Evolutionary conservation across 345 rosid genomes (phyloP).

Genomic region (Mangifera indica): DNA sequence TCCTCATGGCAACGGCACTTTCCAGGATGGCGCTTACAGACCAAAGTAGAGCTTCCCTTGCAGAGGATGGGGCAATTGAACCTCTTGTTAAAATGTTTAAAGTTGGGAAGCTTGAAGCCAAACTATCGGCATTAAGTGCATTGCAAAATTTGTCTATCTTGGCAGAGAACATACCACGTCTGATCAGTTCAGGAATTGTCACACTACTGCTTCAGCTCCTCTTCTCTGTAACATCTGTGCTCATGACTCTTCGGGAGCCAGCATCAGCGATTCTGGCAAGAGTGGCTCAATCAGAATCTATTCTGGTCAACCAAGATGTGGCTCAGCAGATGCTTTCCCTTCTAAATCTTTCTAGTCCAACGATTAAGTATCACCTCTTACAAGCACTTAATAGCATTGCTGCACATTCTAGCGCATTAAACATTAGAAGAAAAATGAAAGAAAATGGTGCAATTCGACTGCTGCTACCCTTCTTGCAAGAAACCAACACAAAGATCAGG

Average conservation of each 20-base stretch:
- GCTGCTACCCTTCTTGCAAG: conserved; percentile 60
- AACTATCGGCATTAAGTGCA: conserved; percentile 61
- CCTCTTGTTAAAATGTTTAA: conserved; percentile 63
- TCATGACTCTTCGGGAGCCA: conserved; percentile 77
- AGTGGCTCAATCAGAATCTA: conserved; percentile 57
- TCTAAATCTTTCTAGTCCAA: conserved; percentile 57
- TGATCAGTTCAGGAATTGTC: conserved; percentile 53
- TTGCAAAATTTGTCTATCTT: conserved; percentile 50
- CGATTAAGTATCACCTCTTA: conserved; percentile 53
- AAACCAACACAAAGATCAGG: conserved; percentile 44
- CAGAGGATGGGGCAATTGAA: conserved; percentile 61
- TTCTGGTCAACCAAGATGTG: conserved; percentile 54
- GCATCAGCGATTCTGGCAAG: conserved; percentile 68
- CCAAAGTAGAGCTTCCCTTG: conserved; percentile 57
- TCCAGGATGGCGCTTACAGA: conserved; percentile 70
- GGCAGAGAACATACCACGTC: conserved; percentile 46
- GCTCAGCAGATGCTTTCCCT: conserved; percentile 81
- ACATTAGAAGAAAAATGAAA: conserved; percentile 58
- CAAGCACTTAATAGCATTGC: conserved; percentile 63
- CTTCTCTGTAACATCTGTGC: conserved; percentile 78
- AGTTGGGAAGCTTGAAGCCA: conserved; percentile 68
- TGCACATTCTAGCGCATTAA: conserved; percentile 48
- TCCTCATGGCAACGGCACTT: conserved; percentile 76
- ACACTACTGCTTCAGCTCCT: conserved; percentile 60
- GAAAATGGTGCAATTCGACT: conserved; percentile 62